Base-by-base conservation (phyloP, 2,329 filamentous ascomycete species). In the Clonostachys rosea region DNA sequence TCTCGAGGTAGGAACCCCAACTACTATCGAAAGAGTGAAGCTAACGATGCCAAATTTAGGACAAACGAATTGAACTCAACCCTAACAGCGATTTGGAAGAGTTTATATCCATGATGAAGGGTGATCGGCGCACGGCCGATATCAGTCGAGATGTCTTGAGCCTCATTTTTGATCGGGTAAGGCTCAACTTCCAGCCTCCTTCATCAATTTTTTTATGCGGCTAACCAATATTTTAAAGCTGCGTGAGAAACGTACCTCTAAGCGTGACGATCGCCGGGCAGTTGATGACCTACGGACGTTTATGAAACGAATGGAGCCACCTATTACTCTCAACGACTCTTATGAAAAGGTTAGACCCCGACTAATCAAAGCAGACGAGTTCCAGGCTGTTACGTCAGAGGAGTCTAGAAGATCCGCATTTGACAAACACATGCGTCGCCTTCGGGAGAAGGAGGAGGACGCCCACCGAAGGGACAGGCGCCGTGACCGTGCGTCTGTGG, bases 381-480 rank as follows among this genome's bases (percentile, higher is more conserved):
- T 89, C 70, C 82, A 86, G 65, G 86, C 86, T 46, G 79, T 97
- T 43, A 76, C 84, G 53, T 86, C 87, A 40, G 94, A 99, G 54
- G 90, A 96, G 46, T 76, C 87, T 51, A 87, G 91, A 49, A 83
- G 85, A 52, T 78, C 80, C 54, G 92, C 90, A 13, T 97, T 96
- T 68, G 91, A 96, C 49, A 97, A 95, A 69, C 83, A 91, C 59
- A 84, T 96, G 56, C 87, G 89, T 51, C 89, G 94, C 44, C 74
- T 96, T n/a, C 89, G 86, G 62, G 92, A 97, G 57, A 91, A 91
- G 62, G 89, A 95, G 55, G 89, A 95, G 47, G 90, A 95, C 53
- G 73, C 73, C 34, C 91, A 96, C 50, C 81, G 80, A 48, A 75
- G 78, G 46, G 81, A 84, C 37, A 75, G 78, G 49, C 79, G 81